Conservation (phyloP, 2,329 filamentous ascomycete genomes). For the Aspergillus floridensis region DNA sequence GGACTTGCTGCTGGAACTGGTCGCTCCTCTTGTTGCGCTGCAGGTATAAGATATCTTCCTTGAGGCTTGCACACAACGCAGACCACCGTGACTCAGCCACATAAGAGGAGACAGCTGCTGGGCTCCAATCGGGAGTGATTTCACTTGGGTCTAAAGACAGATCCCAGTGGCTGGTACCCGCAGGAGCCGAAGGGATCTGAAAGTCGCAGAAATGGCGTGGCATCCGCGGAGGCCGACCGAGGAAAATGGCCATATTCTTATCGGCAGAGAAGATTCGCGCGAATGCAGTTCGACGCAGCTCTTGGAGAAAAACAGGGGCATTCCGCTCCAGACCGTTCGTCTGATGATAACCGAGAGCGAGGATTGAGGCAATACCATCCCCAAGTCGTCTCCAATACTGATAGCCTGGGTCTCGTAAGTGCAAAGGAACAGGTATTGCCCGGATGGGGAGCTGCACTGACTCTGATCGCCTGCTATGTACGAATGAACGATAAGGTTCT, state of each 20-base stretch:
- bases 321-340: conserved; percentile 30
- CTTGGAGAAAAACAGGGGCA: conserved; percentile 37
- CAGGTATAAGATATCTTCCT: conserved; percentile 27
- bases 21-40: conserved; percentile 25
- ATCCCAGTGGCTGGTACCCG: no score
- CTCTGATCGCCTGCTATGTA: conserved; percentile 47
- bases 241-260: conserved; percentile 49
- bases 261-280: conserved; percentile 46
- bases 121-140: conserved; percentile 11
- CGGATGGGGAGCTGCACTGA: conserved; percentile 22
- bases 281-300: conserved; percentile 42
- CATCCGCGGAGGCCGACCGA: conserved; percentile 49
- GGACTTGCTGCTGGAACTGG: no score
- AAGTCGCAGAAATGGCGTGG: conserved; percentile 42
- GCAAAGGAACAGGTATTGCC: neutral
- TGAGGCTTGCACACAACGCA: conserved; percentile 25
- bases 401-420: conserved; percentile 35
- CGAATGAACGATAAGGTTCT: conserved; percentile 48
- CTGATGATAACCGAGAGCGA: conserved; percentile 49
- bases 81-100: conserved; percentile 28
- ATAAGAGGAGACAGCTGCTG: conserved; percentile 21
- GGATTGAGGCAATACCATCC: conserved; percentile 48
- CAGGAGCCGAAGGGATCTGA: conserved; percentile 13
- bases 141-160: neutral
- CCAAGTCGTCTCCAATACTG: conserved; percentile 48